Evolutionary conservation across 1,284 basidiomycete genomes (phyloP), one percentile per base, ranked within the genome.

Genomic region (Nidula niveotomentosa): DNA sequence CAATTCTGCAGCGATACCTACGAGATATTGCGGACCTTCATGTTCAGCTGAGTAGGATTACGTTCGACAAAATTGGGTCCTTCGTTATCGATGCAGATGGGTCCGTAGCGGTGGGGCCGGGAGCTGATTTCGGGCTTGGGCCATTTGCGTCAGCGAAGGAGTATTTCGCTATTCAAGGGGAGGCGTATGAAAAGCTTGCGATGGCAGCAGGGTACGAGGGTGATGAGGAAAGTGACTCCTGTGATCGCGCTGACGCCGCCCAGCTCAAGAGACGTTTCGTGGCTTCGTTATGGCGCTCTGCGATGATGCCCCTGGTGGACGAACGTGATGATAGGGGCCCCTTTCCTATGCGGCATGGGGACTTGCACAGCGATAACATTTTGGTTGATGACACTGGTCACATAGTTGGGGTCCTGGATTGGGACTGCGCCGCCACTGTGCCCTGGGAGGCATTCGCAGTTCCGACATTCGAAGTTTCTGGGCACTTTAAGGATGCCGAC

Each of bases 401-500:
- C 54, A 73, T 74, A 46, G 65, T 72, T 8, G 72, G 72, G 3
- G 70, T 74, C 1, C 60, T 74, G 30, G 72, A 74, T 53, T 74
- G 72, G 72, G 72, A 74, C 49, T 73, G 72, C 60, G 71, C 72
- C 0, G 70, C 70, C 13, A 73, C 72, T 4, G 72, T 74, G 10
- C 72, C 72, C 12, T 74, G 72, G 72, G 72, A 74, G 53, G 70
- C 69, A 8, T 72, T 72, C 49, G 72, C 71, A 9, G 71, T 72
- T 8, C 70, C 71, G 8, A 73, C 71, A 2, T 74, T 72, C 46
- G 72, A 74, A 53, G 70, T 74, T 7, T 71, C 71, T 1, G 72
- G 71, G 6, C 67, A 72, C 51, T 69, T 68, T 50, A 62, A 62
- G 15, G 69, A 70, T 9, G 47, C 61, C 0, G 64, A 62, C 37